Base-by-base conservation (phyloP, 208 protist genomes). In the Wallacemonas sp. region DNA sequence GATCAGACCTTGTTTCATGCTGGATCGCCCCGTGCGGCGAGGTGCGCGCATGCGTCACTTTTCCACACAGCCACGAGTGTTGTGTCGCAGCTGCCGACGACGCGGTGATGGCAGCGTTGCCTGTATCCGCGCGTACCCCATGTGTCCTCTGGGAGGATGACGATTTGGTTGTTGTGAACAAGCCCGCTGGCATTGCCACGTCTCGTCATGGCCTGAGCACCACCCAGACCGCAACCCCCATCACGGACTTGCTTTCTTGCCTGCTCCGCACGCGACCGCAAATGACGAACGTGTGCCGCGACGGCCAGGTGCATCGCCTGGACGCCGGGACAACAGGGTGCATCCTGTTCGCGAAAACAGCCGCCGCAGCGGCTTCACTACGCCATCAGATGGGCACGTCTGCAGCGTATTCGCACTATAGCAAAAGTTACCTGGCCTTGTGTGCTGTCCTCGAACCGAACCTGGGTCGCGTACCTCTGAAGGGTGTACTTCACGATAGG, bases 231-330 rank as follows among this genome's bases (percentile, higher is more conserved):
- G 65, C 64, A 3, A 27, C 31, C 0, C 30, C 46, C 1, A 56
- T 62, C 2, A 78, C 66, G 5, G 86, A 93, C 58, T 45, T 92
- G 34, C 67, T 90, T 12, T 86, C 82, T 3, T 45, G 78, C 11
- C 53, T 84, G 11, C 44, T 90, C 19, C 46, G 76, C 1, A 60
- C 55, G 1, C 34, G 66, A 14, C 30, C 56, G 51, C 19, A 31
- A 0, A 27, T 79, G 59, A 14, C 31, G 12, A 17, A 26, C 1
- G 71, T 91, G 2, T 86, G 85, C 42, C 79, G 86, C 11, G 75
- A 90, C n/a, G 90, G 90, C 3, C 78, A 87, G 65, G 84, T 96
- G 53, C 90, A 96, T 51, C 84, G 90, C 0, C 75, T 96, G 5
- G 90, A 96, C 44, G 66, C 53, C 0, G 90, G 84, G 28, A 96